Conservation (phyloP, 2,329 filamentous ascomycete genomes). For the Aspergillus sclerotialis region DNA sequence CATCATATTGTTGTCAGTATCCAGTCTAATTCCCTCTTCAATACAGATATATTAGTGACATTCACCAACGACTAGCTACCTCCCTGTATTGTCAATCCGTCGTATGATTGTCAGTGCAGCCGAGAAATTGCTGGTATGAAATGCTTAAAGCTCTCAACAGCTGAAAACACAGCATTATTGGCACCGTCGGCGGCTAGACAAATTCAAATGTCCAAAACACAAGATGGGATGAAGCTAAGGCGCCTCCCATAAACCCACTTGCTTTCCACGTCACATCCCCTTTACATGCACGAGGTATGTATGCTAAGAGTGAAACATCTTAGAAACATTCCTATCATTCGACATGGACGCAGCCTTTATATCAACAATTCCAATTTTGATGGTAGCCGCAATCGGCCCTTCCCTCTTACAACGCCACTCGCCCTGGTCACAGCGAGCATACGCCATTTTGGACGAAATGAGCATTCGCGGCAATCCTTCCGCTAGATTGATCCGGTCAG, state of each 20-base stretch:
- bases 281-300: too few relatives aligned
- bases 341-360: constrained; percentile 39
- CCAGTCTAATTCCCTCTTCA: background rate
- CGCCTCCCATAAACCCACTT: background rate
- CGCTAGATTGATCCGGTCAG: constrained; percentile 25
- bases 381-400: constrained; percentile 28
- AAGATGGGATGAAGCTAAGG: background rate
- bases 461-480: constrained; percentile 35
- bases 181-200: background rate
- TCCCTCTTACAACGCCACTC: constrained; percentile 19
- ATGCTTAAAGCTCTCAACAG: background rate
- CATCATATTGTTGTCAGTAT: background rate
- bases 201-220: background rate
- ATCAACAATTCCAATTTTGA: constrained; percentile 34
- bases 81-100: background rate
- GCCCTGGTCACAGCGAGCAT: background rate
- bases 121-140: background rate
- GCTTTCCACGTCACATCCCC: too few relatives aligned
- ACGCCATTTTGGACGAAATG: constrained; percentile 35
- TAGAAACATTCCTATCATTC: constrained; percentile 41
- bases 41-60: background rate
- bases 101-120: background rate
- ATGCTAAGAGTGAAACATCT: background rate
- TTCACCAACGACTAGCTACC: background rate
- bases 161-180: background rate